Evolutionary conservation across 2,329 filamentous ascomycete species (phyloP).

Genomic region (Knufia petricola): DNA sequence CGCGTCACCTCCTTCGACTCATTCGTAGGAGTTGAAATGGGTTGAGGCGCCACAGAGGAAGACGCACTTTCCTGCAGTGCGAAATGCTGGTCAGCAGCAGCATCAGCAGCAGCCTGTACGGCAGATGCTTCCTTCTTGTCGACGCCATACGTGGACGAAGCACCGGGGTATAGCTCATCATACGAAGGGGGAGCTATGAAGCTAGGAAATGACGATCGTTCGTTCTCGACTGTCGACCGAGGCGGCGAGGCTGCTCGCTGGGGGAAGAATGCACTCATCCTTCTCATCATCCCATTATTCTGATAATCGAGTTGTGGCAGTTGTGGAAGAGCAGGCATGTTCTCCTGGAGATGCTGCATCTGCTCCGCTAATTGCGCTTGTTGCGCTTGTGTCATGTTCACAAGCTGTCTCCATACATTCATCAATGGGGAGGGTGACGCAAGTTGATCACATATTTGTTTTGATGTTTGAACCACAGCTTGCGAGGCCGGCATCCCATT

Average conservation of each 20-base stretch:
- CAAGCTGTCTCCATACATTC: constrained; percentile 6
- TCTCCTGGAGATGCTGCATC: constrained; percentile 67
- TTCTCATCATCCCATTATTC: constrained; percentile 60
- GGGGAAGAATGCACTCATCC: constrained; percentile 64
- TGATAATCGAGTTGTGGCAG: constrained; percentile 62
- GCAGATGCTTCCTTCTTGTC: constrained; percentile 36
- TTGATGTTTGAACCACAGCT: neutral
- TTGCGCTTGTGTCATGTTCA: constrained; percentile 9
- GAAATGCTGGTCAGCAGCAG: constrained; percentile 37
- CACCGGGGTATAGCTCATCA: constrained; percentile 62
- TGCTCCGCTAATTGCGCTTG: constrained; percentile 65
- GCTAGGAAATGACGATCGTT: constrained; percentile 35
- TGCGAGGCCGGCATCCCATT: constrained; percentile 7
- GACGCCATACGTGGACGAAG: constrained; percentile 30
- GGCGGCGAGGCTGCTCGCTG: constrained; percentile 47
- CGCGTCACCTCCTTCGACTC: constrained; percentile 26
- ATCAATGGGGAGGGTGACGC: neutral
- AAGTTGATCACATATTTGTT: neutral
- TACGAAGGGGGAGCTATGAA: constrained; percentile 57
- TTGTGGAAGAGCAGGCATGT: constrained; percentile 50
- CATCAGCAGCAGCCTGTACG: constrained; percentile 35
- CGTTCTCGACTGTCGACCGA: constrained; percentile 33
- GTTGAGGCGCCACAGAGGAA: constrained; percentile 1
- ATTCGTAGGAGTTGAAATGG: constrained; percentile 24
- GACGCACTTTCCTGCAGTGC: neutral